Percentiles rank a stretch among this genome's conserved stretches.
These are phyloP conservation scores for Populus ilicifolia DNA, from an alignment of 345 rosid genomes.

Conservation along the genomic window DNA sequence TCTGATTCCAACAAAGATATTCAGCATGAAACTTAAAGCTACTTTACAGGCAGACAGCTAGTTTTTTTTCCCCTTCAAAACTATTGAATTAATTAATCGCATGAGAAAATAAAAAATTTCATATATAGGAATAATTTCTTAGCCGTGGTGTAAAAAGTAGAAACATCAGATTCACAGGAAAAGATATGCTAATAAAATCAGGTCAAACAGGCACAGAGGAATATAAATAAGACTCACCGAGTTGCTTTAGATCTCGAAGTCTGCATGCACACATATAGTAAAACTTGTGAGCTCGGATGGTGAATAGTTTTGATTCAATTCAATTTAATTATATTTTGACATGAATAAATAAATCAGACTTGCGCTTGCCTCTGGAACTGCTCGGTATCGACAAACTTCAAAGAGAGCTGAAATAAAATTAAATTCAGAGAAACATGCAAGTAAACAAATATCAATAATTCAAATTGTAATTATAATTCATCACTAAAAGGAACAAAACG, in stretches of 20 bases:
- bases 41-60: too few species aligned
- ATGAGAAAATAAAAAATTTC: too few species aligned
- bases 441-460: not conserved
- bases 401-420: slow-evolving; percentile 21
- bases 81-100: too few species aligned
- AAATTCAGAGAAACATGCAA: not conserved
- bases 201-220: too few species aligned
- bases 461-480: too few species aligned
- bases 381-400: slow-evolving; percentile 33
- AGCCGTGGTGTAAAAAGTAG: too few species aligned
- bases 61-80: too few species aligned
- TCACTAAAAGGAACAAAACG: not conserved
- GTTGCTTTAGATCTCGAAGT: slow-evolving; percentile 34
- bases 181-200: not conserved
- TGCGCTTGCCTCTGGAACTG: slow-evolving; percentile 38
- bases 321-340: not conserved
- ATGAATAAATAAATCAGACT: not conserved
- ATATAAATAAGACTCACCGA: slow-evolving; percentile 13
- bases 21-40: too few species aligned
- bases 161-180: not conserved
- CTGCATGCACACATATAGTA: slow-evolving; percentile 19
- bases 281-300: slow-evolving; percentile 1
- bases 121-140: too few species aligned
- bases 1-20: too few species aligned
- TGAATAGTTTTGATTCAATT: too few species aligned